These are phyloP conservation scores for Candida insectorum DNA, from an alignment of 805 yeast species.

Conservation along the genomic window DNA sequence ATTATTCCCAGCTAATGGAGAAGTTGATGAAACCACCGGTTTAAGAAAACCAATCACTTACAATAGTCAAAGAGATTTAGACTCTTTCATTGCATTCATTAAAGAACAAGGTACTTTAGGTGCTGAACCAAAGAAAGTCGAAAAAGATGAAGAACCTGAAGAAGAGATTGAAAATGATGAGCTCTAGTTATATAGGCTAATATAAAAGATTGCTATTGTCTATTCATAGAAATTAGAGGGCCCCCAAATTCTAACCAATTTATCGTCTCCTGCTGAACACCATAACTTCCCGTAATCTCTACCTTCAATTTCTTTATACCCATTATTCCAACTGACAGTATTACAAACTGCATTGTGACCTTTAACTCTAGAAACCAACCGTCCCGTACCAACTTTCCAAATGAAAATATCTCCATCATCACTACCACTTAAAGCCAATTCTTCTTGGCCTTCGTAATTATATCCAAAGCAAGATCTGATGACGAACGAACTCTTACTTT, in stretches of 20 bases:
- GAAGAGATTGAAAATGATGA: constrained; percentile 34
- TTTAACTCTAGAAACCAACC: constrained; percentile 54
- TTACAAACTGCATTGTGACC: constrained; percentile 71
- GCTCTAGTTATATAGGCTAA: constrained; percentile 20
- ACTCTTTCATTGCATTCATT: constrained; percentile 66
- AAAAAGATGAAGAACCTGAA: constrained; percentile 25
- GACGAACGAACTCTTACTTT: constrained; percentile 64
- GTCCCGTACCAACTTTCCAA: constrained; percentile 75
- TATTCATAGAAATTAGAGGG: constrained; percentile 13
- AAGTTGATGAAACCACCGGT: constrained; percentile 39
- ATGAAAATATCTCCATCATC: constrained; percentile 76
- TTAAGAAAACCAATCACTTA: constrained; percentile 55
- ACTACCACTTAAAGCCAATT: constrained; percentile 73
- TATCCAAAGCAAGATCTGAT: constrained; percentile 79
- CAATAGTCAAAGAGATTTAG: constrained; percentile 71
- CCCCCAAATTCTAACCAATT: constrained; percentile 66
- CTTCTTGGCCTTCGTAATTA: constrained; percentile 42
- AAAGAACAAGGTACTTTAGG: constrained; percentile 64
- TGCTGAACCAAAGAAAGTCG: constrained; percentile 20
- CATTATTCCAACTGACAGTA: constrained; percentile 69
- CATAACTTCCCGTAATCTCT: constrained; percentile 48
- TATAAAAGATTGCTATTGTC: background rate
- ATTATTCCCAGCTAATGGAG: constrained; percentile 76
- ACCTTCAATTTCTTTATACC: constrained; percentile 10
- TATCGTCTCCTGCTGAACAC: constrained; percentile 87